Conservation (phyloP, 805 yeast species). For the Nakazawaea wyomingensis region DNA sequence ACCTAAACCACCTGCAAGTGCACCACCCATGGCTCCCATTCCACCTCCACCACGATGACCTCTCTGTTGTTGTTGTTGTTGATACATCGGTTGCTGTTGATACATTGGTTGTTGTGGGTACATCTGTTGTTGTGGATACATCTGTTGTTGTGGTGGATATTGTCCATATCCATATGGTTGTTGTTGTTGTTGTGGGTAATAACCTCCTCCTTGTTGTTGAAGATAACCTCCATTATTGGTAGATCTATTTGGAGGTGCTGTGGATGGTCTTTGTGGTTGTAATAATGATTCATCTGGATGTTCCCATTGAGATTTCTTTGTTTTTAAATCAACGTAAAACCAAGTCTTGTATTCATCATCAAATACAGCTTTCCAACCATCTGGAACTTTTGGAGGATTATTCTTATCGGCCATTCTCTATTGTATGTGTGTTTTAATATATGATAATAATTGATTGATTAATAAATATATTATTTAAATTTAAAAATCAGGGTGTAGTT, state of each 20-base stretch:
- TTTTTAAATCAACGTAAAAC: constrained; percentile 72
- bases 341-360: constrained; percentile 51
- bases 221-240: constrained; percentile 11
- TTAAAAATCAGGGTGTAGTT: too few relatives aligned
- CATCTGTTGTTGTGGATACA: constrained; percentile 16
- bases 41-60: constrained; percentile 18
- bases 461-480: too few relatives aligned
- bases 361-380: constrained; percentile 40
- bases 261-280: constrained; percentile 14
- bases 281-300: constrained; percentile 48
- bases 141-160: background rate
- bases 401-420: constrained; percentile 13
- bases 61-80: constrained; percentile 14
- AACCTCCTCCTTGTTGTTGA: constrained; percentile 10
- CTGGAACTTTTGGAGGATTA: constrained; percentile 36
- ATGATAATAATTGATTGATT: background rate
- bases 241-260: background rate
- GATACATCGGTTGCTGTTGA: constrained; percentile 16
- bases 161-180: too few relatives aligned
- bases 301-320: constrained; percentile 88
- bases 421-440: background rate
- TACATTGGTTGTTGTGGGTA: constrained; percentile 17
- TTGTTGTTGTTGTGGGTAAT: constrained; percentile 15
- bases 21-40: constrained; percentile 26
- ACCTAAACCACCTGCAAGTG: constrained; percentile 27